Evolutionary conservation across 2,329 filamentous ascomycete species (phyloP), one percentile per base, ranked within the genome.

Genomic region (Lasiodiplodia sp.): DNA sequence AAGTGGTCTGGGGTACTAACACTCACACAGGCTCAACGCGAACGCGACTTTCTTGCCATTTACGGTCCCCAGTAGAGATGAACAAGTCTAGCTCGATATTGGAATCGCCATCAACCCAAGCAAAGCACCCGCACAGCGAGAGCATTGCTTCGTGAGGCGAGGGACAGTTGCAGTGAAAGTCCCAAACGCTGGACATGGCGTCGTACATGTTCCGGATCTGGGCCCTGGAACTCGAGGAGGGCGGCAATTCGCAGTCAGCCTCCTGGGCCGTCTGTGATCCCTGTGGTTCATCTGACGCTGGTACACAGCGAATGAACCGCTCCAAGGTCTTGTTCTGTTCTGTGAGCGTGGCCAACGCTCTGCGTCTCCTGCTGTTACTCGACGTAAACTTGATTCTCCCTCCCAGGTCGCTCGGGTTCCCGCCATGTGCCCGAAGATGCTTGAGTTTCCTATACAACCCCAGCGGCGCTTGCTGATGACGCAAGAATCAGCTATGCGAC

Each of bases 141-240:
- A 56, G 53, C 53, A 18, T 56, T 5, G 53, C 53, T 28, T 56
- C 53, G 18, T 56, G 53, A 56, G 53, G 28, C 3, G 53, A 34
- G 4, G 53, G 18, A 2, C 53, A 56, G 18, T 8, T 14, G 28
- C 53, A 56, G 0, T 37, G 18, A 16, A 21, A 31, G 18, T 7
- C 8, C 53, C 28, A 56, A 7, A 37, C 53, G 2, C 23, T 34
- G 16, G 53, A 28, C 4, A 56, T 56, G 18, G 28, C 53, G 28
- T 56, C 53, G 11, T 56, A 56, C 53, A 56, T 31, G 18, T 37
- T 21, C 18, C 37, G 53, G 8, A 56, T 37, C 28, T 34, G 28
- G 3, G 21, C 14, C 10, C 53, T 31, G 18, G 53, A 21, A 12
- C n/a, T 34, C 5, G 28, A 56, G 3, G 8, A 31, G 11, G 53